Evolutionary conservation across 1,284 basidiomycete genomes (phyloP), one percentile per base, ranked within the genome.

Genomic region (Melanopsichium pennsylvanicum): DNA sequence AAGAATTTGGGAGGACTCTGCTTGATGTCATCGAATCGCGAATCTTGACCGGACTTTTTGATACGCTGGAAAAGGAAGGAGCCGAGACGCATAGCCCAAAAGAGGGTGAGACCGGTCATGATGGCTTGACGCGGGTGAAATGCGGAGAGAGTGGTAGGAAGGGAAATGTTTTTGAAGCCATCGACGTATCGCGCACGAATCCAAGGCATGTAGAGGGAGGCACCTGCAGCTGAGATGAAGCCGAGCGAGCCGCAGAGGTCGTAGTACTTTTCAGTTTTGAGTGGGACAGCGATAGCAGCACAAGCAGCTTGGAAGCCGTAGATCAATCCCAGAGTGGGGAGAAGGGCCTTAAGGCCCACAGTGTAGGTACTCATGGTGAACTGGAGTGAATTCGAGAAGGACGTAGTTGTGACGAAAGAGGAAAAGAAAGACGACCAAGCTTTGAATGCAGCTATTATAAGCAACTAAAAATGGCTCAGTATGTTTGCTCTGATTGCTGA

Each of bases 11-110:
- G 64, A 1, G 89, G 88, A 40, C 86, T 74, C 50, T 85, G 85
- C 78, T 89, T 90, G 57, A 90, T 85, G 61, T 87, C 82, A 49
- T 89, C 87, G 67, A 91, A 91, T 15, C 89, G 83, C 8, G 88
- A 87, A 78, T 91, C 89, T 4, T 84, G 83, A 4, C 85, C 85
- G 4, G 82, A 80, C 55, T 84, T 85, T 36, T 84, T 59, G 31
- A 86, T 84, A 50, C 85, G 82, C 84, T 85, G 79, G 35, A 85
- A 84, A 32, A 90, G 82, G 79, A 89, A 90, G 23, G 79, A 83
- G 26, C 89, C 89, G 2, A 91, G 83, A 21, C 89, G 81, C 0
- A 83, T 77, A 11, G 85, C 85, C 89, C 89, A 91, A 9, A 89
- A 74, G 5, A 84, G 82, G 21, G 85, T 82, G 36, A 86, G 85